A percentile compares a stretch with the other conserved stretches of the same genome.
These are phyloP conservation scores for Ceratobasidium papillatum DNA, from an alignment of 1,284 basidiomycete species.

Conservation along the genomic window DNA sequence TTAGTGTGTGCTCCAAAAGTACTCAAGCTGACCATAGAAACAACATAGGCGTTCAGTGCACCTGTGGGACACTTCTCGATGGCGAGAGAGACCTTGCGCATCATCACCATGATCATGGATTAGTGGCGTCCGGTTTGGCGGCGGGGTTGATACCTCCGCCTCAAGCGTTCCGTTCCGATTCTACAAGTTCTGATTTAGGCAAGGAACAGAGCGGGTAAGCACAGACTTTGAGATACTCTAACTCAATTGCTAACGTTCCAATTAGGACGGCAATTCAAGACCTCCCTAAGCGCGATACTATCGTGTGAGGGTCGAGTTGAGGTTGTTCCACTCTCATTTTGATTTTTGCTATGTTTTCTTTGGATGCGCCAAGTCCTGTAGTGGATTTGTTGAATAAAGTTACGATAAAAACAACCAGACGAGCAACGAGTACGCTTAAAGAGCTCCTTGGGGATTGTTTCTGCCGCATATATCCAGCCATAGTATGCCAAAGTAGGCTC, in stretches of 20 bases:
- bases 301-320: too few species aligned
- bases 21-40: background rate
- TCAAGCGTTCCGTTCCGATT: background rate
- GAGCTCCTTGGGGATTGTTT: too few species aligned
- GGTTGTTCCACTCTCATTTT: background rate
- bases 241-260: background rate
- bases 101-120: background rate
- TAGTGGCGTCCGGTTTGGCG: background rate
- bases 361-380: background rate
- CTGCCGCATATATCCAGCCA: too few species aligned
- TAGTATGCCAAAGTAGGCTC: too few species aligned
- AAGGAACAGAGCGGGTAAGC: background rate
- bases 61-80: background rate
- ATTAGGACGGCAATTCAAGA: background rate
- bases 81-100: background rate
- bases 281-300: background rate
- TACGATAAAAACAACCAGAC: too few species aligned
- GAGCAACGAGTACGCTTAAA: too few species aligned
- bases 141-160: background rate
- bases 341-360: background rate
- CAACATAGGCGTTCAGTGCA: conserved; percentile 5
- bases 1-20: background rate
- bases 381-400: background rate
- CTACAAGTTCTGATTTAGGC: background rate
- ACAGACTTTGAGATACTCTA: background rate